These are phyloP conservation scores for Talaromyces rugulosus DNA, from an alignment of 2,329 filamentous ascomycete genomes.

Conservation along the genomic window DNA sequence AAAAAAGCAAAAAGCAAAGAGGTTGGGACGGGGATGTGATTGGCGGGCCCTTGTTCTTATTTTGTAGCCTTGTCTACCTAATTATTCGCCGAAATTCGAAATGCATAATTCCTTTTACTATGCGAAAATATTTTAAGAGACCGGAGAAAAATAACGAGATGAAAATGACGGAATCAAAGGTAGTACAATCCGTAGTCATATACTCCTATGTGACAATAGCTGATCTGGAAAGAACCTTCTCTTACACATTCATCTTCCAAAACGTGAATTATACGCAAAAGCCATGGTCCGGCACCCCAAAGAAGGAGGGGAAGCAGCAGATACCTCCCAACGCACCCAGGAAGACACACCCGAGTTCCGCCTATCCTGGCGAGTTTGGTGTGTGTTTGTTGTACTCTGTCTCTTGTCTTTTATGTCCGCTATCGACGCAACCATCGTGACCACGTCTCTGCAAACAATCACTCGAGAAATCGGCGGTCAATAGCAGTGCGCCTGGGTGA, in stretches of 20 bases:
- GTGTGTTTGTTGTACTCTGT: conserved; percentile 13
- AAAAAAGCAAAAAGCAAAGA: too few relatives aligned
- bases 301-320: background rate
- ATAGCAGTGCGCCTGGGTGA: conserved; percentile 31
- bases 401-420: conserved; percentile 28
- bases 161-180: background rate
- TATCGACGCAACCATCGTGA: conserved; percentile 35
- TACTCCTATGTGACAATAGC: background rate
- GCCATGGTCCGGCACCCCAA: background rate
- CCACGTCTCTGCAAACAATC: conserved; percentile 41
- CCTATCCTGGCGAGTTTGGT: background rate
- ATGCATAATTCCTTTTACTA: background rate
- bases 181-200: background rate
- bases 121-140: background rate
- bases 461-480: conserved; percentile 24
- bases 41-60: background rate
- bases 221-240: background rate
- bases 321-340: too few relatives aligned
- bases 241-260: background rate
- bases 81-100: background rate
- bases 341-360: background rate
- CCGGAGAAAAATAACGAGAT: background rate
- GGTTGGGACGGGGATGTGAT: background rate
- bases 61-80: background rate
- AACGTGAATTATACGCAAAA: background rate